Base-by-base conservation (phyloP, 2,329 filamentous ascomycete genomes). In the Aspergillus candidus region DNA sequence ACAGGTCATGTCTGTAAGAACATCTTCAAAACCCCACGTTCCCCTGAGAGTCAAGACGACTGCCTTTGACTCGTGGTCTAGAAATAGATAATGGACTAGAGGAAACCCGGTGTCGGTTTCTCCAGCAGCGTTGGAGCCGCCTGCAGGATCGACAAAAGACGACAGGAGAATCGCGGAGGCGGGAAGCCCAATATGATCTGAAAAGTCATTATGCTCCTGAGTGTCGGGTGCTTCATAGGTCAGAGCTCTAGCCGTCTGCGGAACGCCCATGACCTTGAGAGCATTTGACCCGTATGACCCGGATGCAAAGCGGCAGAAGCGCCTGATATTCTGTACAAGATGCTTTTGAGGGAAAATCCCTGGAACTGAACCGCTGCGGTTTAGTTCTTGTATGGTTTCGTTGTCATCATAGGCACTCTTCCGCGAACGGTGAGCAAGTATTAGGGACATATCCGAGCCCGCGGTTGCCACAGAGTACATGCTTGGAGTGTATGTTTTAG, bases 21-120 rank as follows among this genome's bases (percentile, higher is more conserved):
- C 78, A 57, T 88, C 84, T 55, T 87, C 83, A 48, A 87, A 86
- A 0, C 84, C 84, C 32, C 86, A 71, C 0, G 84, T 88, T 2
- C 84, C 84, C 32, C 84, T 77, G 40, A 84, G 84, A 1, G 83
- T 82, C n/a, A 88, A 69, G 0, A 88, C 83, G 0, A 88, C 79
- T 0, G 84, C 83, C 55, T 81, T 83, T 2, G 83, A 83, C 40
- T 83, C 79, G 56, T 85, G 82, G 52, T 88, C 84, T 1, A 88
- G 68, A 2, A 82, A 82, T 31, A 88, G 78, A 53, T 86, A 88
- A 61, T 88, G 84, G 2, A 87, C 83, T 13, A 88, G 71, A 1
- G 84, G 84, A 44, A 86, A 76, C 0, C 82, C 82, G 0, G 79
- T 82, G 31, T 78, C 78, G 2, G 79, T 84, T 15, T 80, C 75